Base-by-base conservation (phyloP, 306 rosid genomes). In the Nissolia schottii region DNA sequence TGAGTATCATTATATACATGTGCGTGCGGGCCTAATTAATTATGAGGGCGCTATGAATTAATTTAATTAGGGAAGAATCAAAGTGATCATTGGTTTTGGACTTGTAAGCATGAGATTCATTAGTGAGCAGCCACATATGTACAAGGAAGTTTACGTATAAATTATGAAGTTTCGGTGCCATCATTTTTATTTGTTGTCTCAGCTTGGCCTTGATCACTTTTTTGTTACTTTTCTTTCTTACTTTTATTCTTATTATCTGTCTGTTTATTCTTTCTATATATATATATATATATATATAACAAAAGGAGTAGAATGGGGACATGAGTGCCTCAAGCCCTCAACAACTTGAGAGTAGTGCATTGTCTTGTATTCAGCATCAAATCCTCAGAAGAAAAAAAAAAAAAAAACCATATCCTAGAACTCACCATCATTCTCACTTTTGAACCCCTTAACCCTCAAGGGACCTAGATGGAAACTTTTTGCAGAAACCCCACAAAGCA, bases 281-380 rank as follows among this genome's bases (percentile, higher is more conserved):
- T n/a, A n/a, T n/a, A n/a, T n/a, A n/a, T n/a, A n/a, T n/a, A n/a
- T n/a, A n/a, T n/a, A n/a, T n/a, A n/a, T n/a, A n/a, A n/a, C n/a
- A 71, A 40, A 56, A 64, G 70, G 71, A 67, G 11, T 70, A 67
- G 71, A 61, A 86, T 61, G 83, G 88, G 82, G 82, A 78, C 81
- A 83, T 73, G 85, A 83, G 84, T 85, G 77, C 51, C 64, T 74
- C 57, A 79, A 79, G 79, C 76, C 51, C 64, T 74, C 57, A 79
- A 79, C 77, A 82, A 87, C 76, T 81, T 45, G 74, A 82, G 67
- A 67, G 38, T 63, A 83, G 81, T 86, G 88, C 74, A 60, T 29
- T 87, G 88, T 88, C 87, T 92, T 85, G 86, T 85, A 84, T 89
- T 90, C 92, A 87, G 86, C 88, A 85, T 83, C 64, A 84, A 84